Base-by-base conservation (phyloP, 352 stramenopile genomes). In the Globisporangium iwayamae region DNA sequence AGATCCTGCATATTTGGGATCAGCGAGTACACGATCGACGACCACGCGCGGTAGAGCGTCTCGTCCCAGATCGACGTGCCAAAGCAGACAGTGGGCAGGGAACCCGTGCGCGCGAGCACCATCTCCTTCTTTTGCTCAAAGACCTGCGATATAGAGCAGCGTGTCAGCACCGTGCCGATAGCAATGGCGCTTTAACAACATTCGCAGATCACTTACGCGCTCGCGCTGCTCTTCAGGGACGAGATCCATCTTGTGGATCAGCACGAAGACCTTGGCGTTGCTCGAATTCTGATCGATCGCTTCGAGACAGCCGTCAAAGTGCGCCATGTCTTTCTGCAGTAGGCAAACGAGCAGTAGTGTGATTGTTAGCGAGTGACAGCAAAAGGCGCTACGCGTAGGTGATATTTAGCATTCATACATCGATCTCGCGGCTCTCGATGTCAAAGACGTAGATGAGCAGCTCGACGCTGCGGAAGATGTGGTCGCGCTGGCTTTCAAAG, bases 201-300 rank as follows among this genome's bases (percentile, higher is more conserved):
- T 28, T 28, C 25, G 25, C 25, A 28, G 13, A 52, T 1, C n/a
- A 80, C 77, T 46, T 77, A 90, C 81, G 39, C 81, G 79, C 48
- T 96, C 83, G 56, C 85, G 84, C 68, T 94, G 82, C 45, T 93
- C 79, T 53, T 94, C 88, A 0, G 83, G 83, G 45, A 99, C 95
- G 9, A 99, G 82, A 87, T 99, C 97, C 97, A 99, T 99, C 83
- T 99, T 99, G 85, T 99, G 97, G 57, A 99, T 97, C 22, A 99
- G 84, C 52, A 99, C 96, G 74, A 99, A 99, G 50, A 99, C 95
- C 56, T 97, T 94, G n/a, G 97, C 96, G 72, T 99, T 98, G 46
- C 96, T 97, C 46, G 93, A 99, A 84, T 99, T 98, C 65, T 99
- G 93, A 78, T 98, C 95, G 62, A 99, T 98, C 1, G 97, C 97